These are phyloP conservation scores for Amauroascus niger DNA, from an alignment of 2,329 filamentous ascomycete species.

Conservation along the genomic window DNA sequence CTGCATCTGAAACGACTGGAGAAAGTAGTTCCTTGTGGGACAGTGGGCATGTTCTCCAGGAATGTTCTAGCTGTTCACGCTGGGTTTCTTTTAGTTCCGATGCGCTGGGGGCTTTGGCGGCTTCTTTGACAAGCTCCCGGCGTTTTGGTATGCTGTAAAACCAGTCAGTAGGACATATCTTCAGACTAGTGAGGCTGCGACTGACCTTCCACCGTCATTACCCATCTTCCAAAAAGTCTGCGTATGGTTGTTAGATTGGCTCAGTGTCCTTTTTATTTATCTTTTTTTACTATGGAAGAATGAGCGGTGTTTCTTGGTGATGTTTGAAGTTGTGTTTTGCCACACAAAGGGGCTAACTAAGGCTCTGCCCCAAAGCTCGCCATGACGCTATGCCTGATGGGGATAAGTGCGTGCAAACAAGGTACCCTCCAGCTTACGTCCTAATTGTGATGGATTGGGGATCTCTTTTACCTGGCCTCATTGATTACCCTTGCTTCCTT, in stretches of 20 bases:
- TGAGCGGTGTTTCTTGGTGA: not conserved
- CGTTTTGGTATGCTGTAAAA: slow-evolving; percentile 72
- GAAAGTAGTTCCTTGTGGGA: slow-evolving; percentile 63
- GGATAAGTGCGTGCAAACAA: slow-evolving; percentile 4
- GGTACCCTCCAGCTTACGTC: no score
- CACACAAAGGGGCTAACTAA: no score
- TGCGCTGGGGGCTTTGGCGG: slow-evolving; percentile 69
- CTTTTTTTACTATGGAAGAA: no score
- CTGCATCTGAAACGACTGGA: slow-evolving; percentile 73
- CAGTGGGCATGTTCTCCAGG: slow-evolving; percentile 81
- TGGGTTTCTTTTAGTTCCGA: slow-evolving; percentile 82
- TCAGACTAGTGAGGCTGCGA: not conserved
- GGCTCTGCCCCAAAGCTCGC: no score
- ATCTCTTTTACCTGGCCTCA: slow-evolving; percentile 12
- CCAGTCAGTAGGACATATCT: not conserved
- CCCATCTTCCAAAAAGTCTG: slow-evolving; percentile 58
- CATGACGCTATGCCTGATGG: slow-evolving; percentile 5
- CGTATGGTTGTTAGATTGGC: no score
- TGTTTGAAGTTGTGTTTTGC: no score
- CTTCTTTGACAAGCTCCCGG: slow-evolving; percentile 90
- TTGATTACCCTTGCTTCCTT: not conserved
- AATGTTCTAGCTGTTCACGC: slow-evolving; percentile 73
- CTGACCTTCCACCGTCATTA: slow-evolving; percentile 79
- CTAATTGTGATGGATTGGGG: no score
- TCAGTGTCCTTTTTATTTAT: no score